Percentiles rank a stretch among this genome's conserved stretches.
Conservation (phyloP, 768 basidiomycete genomes). For the Naganishia friedmannii region DNA sequence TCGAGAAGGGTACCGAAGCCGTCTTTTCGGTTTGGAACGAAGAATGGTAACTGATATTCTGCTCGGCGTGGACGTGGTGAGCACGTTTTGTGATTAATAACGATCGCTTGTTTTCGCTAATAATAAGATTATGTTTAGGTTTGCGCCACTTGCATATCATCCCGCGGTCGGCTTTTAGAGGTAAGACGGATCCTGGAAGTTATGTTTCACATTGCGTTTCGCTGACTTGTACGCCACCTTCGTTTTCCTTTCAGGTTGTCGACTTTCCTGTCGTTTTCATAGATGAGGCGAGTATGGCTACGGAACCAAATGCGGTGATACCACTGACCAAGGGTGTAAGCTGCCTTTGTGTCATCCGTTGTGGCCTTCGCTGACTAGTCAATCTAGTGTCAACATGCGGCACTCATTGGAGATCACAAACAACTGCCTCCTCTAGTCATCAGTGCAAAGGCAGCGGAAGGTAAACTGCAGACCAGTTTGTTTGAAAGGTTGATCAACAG, state of each 20-base stretch:
- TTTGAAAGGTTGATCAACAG: slow-evolving; percentile 75
- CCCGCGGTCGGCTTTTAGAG: slow-evolving; percentile 44
- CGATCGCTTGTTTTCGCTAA: slow-evolving; percentile 19
- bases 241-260: slow-evolving; percentile 61
- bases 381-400: slow-evolving; percentile 69
- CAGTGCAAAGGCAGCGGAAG: slow-evolving; percentile 68
- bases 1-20: slow-evolving; percentile 50
- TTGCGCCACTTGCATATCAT: slow-evolving; percentile 82
- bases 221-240: slow-evolving; percentile 54
- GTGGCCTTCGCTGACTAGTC: slow-evolving; percentile 9
- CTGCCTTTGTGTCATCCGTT: slow-evolving; percentile 35
- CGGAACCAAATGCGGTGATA: slow-evolving; percentile 85
- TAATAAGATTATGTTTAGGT: slow-evolving; percentile 30
- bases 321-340: slow-evolving; percentile 90
- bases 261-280: slow-evolving; percentile 92
- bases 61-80: slow-evolving; percentile 68
- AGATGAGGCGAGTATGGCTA: slow-evolving; percentile 95
- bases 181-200: background rate
- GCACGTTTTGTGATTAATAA: slow-evolving; percentile 42
- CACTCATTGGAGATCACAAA: slow-evolving; percentile 95
- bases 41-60: slow-evolving; percentile 66
- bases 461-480: slow-evolving; percentile 73
- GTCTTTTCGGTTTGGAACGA: slow-evolving; percentile 61
- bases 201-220: background rate
- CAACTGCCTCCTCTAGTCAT: slow-evolving; percentile 86